Base-by-base conservation (phyloP, 2,329 filamentous ascomycete species). In the Colletotrichum cordylinicola region DNA sequence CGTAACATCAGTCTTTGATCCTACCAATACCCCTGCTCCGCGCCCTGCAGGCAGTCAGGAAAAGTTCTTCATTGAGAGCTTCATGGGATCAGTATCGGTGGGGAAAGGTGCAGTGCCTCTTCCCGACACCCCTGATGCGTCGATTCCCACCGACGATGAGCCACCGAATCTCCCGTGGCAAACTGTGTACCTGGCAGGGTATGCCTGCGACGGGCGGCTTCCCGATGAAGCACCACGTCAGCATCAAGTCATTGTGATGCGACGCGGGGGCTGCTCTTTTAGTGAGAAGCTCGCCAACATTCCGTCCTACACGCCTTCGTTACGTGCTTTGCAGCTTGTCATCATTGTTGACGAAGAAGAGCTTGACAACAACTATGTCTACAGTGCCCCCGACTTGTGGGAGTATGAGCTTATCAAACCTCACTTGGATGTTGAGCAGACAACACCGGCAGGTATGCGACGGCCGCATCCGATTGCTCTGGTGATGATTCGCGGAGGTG, bases 211-310 rank as follows among this genome's bases (percentile, higher is more conserved):
- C 74, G 86, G 87, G n/a, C 86, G 87, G 5, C 83, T 92, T 3
- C 89, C 90, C 4, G 88, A 90, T n/a, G 80, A 83, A 18, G 89
- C 87, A 0, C 84, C 89, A 4, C 87, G 87, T 33, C 84, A 87
- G 61, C 88, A 98, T 84, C 93, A 98, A 67, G 88, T 98, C 75
- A 92, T 99, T 75, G 91, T 98, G 66, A 89, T 98, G 80, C 92
- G 91, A 33, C 92, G 97, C 8, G 96, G 97, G 52, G 92, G 92
- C 1, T 99, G 97, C 86, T 94, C 91, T 29, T 98, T 98, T 84
- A 93, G 91, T 43, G 86, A 93, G 33, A 99, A 99, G 83, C 86
- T 98, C 1, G 89, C 90, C 67, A 96, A 95, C 78, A 96, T 98
- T n/a, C 96, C 96, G 1, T 91, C 91, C 12, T 96, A 93, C 82